These are phyloP conservation scores for Geopyxis carbonaria DNA, from an alignment of 495 filamentous ascomycete genomes.

Conservation along the genomic window DNA sequence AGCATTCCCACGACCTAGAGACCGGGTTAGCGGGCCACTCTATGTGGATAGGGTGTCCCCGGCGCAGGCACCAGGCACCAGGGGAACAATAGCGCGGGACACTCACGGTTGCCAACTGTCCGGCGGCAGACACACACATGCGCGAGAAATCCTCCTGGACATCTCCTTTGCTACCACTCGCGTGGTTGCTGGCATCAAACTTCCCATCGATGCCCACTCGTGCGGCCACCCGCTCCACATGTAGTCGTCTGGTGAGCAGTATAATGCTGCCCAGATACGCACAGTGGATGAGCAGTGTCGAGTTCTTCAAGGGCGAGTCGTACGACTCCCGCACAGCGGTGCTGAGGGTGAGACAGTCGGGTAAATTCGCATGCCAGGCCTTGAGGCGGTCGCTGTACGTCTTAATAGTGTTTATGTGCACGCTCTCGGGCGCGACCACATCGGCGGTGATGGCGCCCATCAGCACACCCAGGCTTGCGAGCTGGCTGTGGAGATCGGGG, in stretches of 20 bases:
- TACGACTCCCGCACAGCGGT: slow-evolving; percentile 9
- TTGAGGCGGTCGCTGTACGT: slow-evolving; percentile 15
- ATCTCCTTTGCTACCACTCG: background rate
- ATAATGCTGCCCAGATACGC: slow-evolving; percentile 39
- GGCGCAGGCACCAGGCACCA: too few relatives aligned
- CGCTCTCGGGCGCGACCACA: slow-evolving; percentile 7
- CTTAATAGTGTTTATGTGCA: slow-evolving; percentile 14
- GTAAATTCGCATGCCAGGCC: slow-evolving; percentile 21
- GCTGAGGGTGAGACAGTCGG: slow-evolving; percentile 12
- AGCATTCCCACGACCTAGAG: slow-evolving; percentile 21
- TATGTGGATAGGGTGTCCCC: too few relatives aligned
- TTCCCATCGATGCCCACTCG: background rate
- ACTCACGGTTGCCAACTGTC: slow-evolving; percentile 22
- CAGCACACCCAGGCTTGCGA: slow-evolving; percentile 16
- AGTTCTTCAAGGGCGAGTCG: slow-evolving; percentile 14
- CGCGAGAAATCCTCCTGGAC: slow-evolving; percentile 14
- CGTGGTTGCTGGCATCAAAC: background rate
- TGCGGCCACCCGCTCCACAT: slow-evolving; percentile 28
- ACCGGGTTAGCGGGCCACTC: too few relatives aligned
- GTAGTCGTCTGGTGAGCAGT: slow-evolving; percentile 53
- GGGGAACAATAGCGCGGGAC: too few relatives aligned
- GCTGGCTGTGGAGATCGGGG: slow-evolving; percentile 8
- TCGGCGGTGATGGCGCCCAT: slow-evolving; percentile 20
- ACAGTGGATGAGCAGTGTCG: slow-evolving; percentile 21
- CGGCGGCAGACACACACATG: slow-evolving; percentile 21